Base-by-base conservation (phyloP, 768 basidiomycete species). In the Termitomyces eurrhizus region DNA sequence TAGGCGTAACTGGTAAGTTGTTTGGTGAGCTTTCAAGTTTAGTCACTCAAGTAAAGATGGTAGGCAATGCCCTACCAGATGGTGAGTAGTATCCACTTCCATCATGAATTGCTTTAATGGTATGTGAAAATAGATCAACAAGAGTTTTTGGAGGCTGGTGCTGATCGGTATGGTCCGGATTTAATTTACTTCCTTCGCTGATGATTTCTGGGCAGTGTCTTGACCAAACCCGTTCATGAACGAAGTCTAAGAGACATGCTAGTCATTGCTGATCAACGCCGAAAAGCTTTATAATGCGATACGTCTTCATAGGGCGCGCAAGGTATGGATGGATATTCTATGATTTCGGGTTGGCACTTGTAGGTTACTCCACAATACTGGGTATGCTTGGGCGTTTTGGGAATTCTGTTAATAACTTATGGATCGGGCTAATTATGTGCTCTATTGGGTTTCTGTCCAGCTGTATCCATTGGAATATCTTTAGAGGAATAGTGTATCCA, bases 191-290 rank as follows among this genome's bases (percentile, higher is more conserved):
- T 57, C 29, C 2, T n/a, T 52, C 51, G 32, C 56, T 52, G 56
- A 65, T 62, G 63, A 6, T 58, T 18, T 24, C 52, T 33, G 59
- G 60, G 14, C 58, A 91, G 89, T 55, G 84, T 93, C 16, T 72
- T 93, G 62, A 92, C 89, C 51, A 93, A 93, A 73, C 91, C 92
- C 0, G 91, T 92, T 2, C 78, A 87, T 26, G 89, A 91, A 73
- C 80, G 76, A 57, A 78, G 75, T 60, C 70, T 83, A 29, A 68
- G 74, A 65, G 76, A 79, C 44, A 77, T 81, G 58, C 67, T 83
- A n/a, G 66, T 75, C 26, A 65, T 73, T 48, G 82, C 82, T 41
- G 78, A 79, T 44, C 75, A 78, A 57, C 75, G 76, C 73, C 81
- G 80, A 61, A 81, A 78, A 72, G 35, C 61, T 62, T 61, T 56